These are phyloP conservation scores for Corinectria fuckeliana DNA, from an alignment of 2,329 filamentous ascomycete species.

Conservation along the genomic window DNA sequence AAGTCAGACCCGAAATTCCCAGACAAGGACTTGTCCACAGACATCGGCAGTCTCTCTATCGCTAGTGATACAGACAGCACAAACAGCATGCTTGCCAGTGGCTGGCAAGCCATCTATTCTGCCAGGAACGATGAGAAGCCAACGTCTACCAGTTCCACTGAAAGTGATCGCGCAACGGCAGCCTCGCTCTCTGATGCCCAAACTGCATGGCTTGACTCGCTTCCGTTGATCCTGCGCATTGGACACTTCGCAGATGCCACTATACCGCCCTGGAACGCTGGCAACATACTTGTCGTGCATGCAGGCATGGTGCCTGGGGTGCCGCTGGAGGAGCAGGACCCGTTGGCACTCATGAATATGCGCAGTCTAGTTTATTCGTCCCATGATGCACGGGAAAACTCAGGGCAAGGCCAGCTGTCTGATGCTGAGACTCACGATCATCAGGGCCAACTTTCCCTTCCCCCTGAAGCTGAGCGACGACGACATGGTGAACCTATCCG, in stretches of 20 bases:
- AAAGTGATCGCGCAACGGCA: slow-evolving; percentile 28
- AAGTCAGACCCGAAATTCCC: background rate
- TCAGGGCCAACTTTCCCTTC: background rate
- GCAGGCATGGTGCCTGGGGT: slow-evolving; percentile 79
- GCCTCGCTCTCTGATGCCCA: slow-evolving; percentile 15
- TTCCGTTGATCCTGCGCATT: slow-evolving; percentile 26
- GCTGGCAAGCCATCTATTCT: too few relatives aligned
- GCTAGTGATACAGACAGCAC: background rate
- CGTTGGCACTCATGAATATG: slow-evolving; percentile 86
- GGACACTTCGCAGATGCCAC: background rate
- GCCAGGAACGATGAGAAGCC: too few relatives aligned
- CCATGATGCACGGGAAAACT: background rate
- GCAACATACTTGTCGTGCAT: slow-evolving; percentile 68
- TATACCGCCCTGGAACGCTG: slow-evolving; percentile 26
- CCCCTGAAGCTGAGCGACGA: background rate
- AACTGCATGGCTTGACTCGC: slow-evolving; percentile 21
- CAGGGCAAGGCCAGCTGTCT: background rate
- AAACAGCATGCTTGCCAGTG: too few relatives aligned
- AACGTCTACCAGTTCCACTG: slow-evolving; percentile 3
- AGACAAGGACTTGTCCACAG: background rate
- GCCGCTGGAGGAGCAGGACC: slow-evolving; percentile 70
- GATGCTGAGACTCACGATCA: background rate
- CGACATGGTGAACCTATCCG: background rate
- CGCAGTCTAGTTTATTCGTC: slow-evolving; percentile 68
- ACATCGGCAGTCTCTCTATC: background rate